Base-by-base conservation (phyloP, 129 eudicot genomes). In the Artemisia annua region DNA sequence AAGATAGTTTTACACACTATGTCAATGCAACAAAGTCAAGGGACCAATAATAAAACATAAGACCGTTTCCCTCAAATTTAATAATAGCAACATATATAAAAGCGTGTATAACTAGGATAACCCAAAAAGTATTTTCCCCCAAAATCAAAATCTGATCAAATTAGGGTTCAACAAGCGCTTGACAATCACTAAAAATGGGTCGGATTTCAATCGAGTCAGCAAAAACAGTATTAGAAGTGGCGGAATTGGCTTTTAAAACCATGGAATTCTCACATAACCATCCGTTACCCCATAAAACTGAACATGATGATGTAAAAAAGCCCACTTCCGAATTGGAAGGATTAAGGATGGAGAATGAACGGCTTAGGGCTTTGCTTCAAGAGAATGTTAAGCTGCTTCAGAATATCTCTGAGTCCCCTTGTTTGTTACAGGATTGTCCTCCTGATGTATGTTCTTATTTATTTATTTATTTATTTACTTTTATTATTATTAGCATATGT, bases 181-280 rank as follows among this genome's bases (percentile, higher is more conserved):
- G n/a, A n/a, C n/a, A n/a, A n/a, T n/a, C n/a, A 17, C 44, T 9
- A 39, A 59, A 59, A 19, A 78, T 78, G 82, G 73, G 67, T 5
- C 68, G 73, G 8, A 64, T 78, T 17, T 71, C 77, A 5, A 67
- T 90, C 15, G 95, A 90, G 76, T 83, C 87, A 20, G 97, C 97
- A 44, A 90, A 84, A 87, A 94, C 97, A 72, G 96, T 90, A 82
- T 26, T 90, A 78, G 98, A 94, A 78, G 88, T 94, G 20, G 97
- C 97, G 7, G 97, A 91, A 10, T 81, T 88, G 11, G 96, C 97
- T 17, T 88, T 85, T 80, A 73, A 91, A 56, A 97, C 97, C 72
- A 84, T 85, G 24, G 98, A 94, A 65, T 57, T 76, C 59, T 76
- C 87, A 67, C 90, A 94, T 55, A 74, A 79, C 78, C 89, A 79